Evolutionary conservation across 169 alveolate genomes (phyloP).

Genomic region (Eimeria sp.): DNA sequence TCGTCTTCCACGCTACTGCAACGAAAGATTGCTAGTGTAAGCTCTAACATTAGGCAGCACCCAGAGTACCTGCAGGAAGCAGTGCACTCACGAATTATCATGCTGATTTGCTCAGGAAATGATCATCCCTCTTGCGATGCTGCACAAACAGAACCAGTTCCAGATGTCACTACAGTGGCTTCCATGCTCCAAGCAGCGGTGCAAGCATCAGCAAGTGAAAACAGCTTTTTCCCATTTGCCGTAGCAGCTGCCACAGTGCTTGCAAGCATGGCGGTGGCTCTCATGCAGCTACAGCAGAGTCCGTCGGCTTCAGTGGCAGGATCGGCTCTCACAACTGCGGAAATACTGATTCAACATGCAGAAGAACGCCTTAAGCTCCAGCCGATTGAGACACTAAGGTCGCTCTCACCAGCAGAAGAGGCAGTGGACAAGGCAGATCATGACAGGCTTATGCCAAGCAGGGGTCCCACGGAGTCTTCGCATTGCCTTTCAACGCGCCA

Average conservation of each 20-base stretch:
- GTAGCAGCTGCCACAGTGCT: conserved; percentile 66
- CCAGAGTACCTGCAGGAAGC: not conserved
- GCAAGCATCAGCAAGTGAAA: not conserved
- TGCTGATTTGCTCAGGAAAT: not conserved
- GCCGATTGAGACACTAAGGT: not conserved
- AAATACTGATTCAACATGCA: conserved; percentile 27
- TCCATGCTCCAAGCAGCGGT: not conserved
- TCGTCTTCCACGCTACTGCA: not conserved
- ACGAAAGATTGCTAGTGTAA: not conserved
- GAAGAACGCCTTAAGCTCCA: conserved; percentile 16
- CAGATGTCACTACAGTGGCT: not conserved
- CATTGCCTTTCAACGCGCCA: not conserved
- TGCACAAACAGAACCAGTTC: not conserved
- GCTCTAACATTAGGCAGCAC: not conserved
- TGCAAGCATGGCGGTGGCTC: conserved; percentile 17
- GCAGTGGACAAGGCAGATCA: not conserved
- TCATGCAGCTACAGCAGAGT: not conserved
- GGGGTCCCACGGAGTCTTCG: not conserved
- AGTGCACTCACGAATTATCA: not conserved
- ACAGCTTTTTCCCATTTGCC: conserved; percentile 33
- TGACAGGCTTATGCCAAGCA: not conserved
- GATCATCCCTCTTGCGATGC: not conserved
- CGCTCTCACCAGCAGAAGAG: not conserved
- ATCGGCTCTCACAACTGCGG: not conserved
- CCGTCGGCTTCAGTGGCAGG: not conserved